These are phyloP conservation scores for Xylaria multiplex DNA, from an alignment of 2,329 filamentous ascomycete species.

Conservation along the genomic window DNA sequence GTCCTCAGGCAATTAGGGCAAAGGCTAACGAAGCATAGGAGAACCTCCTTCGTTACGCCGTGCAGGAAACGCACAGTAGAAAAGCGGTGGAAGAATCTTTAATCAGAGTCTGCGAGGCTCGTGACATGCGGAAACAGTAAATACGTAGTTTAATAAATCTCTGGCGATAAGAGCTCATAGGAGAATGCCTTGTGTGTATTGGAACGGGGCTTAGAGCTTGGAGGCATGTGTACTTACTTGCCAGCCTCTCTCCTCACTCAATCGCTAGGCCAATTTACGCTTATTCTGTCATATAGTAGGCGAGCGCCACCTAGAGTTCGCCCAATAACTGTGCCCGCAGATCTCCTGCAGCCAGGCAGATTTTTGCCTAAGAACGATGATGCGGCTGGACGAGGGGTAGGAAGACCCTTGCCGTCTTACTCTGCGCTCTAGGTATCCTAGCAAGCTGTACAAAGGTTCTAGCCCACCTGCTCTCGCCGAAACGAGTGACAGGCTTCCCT, in stretches of 20 bases:
- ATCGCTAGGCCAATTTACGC: not conserved
- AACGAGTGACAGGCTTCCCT: not conserved
- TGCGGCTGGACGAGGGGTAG: constrained; percentile 1
- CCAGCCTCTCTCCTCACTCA: not conserved
- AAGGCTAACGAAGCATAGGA: not conserved
- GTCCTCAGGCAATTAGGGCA: not conserved
- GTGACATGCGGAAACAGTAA: not conserved
- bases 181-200: constrained; percentile 11
- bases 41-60: constrained; percentile 6
- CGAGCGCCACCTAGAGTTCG: too few relatives aligned
- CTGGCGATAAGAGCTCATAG: not conserved
- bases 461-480: not conserved
- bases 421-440: not conserved
- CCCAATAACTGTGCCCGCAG: too few relatives aligned
- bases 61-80: constrained; percentile 4
- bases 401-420: not conserved
- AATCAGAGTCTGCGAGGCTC: not conserved
- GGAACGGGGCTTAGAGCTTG: constrained; percentile 4
- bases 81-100: not conserved
- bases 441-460: not conserved
- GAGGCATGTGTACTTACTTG: constrained; percentile 10
- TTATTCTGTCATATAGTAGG: too few relatives aligned
- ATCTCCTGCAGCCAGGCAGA: not conserved
- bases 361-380: not conserved
- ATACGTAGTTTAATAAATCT: constrained; percentile 9